phyloP scores from a whole-genome alignment of 768 basidiomycete species.

The Agrocybe chaxingu region DNA sequence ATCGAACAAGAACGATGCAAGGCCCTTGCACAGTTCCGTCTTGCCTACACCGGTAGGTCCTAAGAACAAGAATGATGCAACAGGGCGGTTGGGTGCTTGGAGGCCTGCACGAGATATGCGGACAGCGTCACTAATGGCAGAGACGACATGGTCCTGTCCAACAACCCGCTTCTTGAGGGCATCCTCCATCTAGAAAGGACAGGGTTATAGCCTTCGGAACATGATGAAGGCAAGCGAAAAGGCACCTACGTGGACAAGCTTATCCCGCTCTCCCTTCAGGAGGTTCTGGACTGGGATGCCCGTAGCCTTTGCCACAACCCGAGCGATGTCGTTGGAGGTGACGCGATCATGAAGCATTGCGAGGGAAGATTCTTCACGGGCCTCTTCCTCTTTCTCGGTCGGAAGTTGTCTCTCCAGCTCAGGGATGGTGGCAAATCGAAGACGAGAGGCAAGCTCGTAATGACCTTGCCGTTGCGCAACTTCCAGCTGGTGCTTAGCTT shows the following conservation, averaged over 20 bases:
- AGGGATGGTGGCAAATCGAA: conserved; percentile 84
- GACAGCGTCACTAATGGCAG: conserved; percentile 85
- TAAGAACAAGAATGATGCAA: conserved; percentile 90
- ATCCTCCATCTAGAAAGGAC: conserved; percentile 75
- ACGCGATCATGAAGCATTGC: conserved; percentile 82
- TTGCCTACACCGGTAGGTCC: conserved; percentile 90
- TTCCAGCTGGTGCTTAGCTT: conserved; percentile 82
- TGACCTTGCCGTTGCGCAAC: conserved; percentile 88
- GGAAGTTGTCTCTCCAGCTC: conserved; percentile 74
- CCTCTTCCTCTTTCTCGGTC: conserved; percentile 38
- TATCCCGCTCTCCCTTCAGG: conserved; percentile 86
- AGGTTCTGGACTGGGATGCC: conserved; percentile 90
- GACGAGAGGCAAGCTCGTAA: conserved; percentile 77
- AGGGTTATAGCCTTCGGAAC: neutral
- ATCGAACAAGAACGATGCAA: conserved; percentile 87
- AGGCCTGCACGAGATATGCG: conserved; percentile 90
- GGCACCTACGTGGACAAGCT: conserved; percentile 73
- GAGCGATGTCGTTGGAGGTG: conserved; percentile 83
- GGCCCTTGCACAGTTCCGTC: conserved; percentile 88
- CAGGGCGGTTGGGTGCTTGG: conserved; percentile 83
- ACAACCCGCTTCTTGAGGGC: conserved; percentile 71
- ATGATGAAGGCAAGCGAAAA: neutral
- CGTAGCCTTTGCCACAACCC: conserved; percentile 84
- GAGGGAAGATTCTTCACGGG: conserved; percentile 46
- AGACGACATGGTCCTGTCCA: conserved; percentile 88